Conservation (phyloP, 495 filamentous ascomycete species). For the Trichoderma gamsii region DNA sequence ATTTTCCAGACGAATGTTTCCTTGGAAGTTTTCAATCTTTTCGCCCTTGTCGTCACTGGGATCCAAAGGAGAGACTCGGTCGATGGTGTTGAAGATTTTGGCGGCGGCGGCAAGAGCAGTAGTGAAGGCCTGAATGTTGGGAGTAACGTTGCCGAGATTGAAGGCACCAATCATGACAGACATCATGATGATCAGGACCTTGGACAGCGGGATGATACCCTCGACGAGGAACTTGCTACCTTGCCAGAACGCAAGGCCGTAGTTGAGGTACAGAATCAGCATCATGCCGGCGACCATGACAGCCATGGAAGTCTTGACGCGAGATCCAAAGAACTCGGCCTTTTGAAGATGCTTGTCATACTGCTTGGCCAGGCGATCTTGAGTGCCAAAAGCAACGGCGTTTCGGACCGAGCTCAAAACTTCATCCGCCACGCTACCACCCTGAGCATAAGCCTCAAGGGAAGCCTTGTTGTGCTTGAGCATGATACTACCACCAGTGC, state of each 20-base stretch:
- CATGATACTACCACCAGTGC: slow-evolving; percentile 36
- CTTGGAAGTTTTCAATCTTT: slow-evolving; percentile 45
- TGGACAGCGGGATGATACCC: slow-evolving; percentile 35
- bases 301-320: slow-evolving; percentile 54
- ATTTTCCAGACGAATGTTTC: slow-evolving; percentile 55
- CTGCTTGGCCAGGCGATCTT: slow-evolving; percentile 58
- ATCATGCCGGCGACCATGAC: slow-evolving; percentile 34
- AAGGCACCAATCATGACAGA: slow-evolving; percentile 73
- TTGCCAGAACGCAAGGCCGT: slow-evolving; percentile 49
- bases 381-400: slow-evolving; percentile 58
- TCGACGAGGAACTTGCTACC: slow-evolving; percentile 39
- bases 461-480: slow-evolving; percentile 26
- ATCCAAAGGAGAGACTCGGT: slow-evolving; percentile 67
- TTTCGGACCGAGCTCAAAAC: slow-evolving; percentile 51
- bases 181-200: slow-evolving; percentile 57
- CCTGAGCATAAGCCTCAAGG: slow-evolving; percentile 39
- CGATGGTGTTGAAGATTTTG: slow-evolving; percentile 76
- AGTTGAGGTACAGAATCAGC: slow-evolving; percentile 31
- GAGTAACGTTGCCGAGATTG: slow-evolving; percentile 68
- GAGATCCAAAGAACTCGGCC: slow-evolving; percentile 63
- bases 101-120: slow-evolving; percentile 62
- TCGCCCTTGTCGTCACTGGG: slow-evolving; percentile 55
- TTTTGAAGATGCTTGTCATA: slow-evolving; percentile 59
- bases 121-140: slow-evolving; percentile 68
- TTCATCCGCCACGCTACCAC: slow-evolving; percentile 54